These are phyloP conservation scores for Pythium guiyangense DNA, from an alignment of 352 stramenopile genomes.

Conservation along the genomic window DNA sequence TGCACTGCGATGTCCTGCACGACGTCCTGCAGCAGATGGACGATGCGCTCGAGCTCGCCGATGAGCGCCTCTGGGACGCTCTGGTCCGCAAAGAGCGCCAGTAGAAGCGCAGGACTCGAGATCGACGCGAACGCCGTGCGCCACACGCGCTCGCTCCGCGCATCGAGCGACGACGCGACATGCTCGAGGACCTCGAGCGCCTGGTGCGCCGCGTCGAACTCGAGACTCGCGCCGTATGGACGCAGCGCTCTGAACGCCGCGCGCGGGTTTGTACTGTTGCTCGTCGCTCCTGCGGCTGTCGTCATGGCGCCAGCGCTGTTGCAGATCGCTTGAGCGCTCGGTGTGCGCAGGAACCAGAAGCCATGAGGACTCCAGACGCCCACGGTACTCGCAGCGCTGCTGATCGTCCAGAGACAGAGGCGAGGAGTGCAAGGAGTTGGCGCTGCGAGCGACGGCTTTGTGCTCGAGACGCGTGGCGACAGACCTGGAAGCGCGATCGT, in stretches of 20 bases:
- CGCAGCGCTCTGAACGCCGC: constrained; percentile 37
- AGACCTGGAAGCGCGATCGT: constrained; percentile 26
- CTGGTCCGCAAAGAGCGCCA: constrained; percentile 45
- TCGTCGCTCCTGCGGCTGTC: not conserved
- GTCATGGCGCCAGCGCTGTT: not conserved
- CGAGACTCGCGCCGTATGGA: constrained; percentile 43
- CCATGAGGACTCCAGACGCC: constrained; percentile 49
- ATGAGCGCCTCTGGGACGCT: too few relatives aligned
- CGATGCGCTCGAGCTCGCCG: too few relatives aligned
- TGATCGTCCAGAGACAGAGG: constrained; percentile 51
- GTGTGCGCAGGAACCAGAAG: constrained; percentile 65
- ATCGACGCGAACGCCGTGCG: constrained; percentile 25
- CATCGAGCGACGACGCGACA: constrained; percentile 8
- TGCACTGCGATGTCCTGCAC: constrained; percentile 42
- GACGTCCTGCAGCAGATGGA: too few relatives aligned
- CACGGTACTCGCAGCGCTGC: constrained; percentile 37
- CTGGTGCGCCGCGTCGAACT: constrained; percentile 54
- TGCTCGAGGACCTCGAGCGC: constrained; percentile 61
- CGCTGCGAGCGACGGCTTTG: constrained; percentile 1
- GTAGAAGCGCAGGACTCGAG: constrained; percentile 60
- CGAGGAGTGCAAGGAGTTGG: constrained; percentile 36
- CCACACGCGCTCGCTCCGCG: constrained; percentile 16
- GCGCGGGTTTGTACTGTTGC: constrained; percentile 10
- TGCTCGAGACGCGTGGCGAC: not conserved
- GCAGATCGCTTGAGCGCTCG: constrained; percentile 42